These are phyloP conservation scores for Colletotrichum melonis DNA, from an alignment of 2,329 filamentous ascomycete species.

Conservation along the genomic window DNA sequence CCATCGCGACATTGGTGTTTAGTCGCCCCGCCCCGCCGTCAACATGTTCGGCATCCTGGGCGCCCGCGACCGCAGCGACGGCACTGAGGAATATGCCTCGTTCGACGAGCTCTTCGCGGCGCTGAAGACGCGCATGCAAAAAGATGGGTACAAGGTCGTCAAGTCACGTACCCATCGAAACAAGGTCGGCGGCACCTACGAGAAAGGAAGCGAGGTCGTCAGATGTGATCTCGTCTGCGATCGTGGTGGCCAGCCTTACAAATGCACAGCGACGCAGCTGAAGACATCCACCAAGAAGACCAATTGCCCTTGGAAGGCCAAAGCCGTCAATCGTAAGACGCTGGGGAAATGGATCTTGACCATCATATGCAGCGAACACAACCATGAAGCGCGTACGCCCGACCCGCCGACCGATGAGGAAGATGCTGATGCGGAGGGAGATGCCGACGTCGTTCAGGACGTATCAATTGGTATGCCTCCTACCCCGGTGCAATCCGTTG, in stretches of 20 bases:
- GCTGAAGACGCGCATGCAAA: slow-evolving; percentile 54
- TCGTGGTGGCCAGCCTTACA: slow-evolving; percentile 56
- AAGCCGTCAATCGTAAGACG: slow-evolving; percentile 56
- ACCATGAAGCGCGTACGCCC: slow-evolving; percentile 56
- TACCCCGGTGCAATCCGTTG: background rate
- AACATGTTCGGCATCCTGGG: slow-evolving; percentile 58
- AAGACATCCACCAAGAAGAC: slow-evolving; percentile 60
- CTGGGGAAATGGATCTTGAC: slow-evolving; percentile 58
- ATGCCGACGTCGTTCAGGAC: slow-evolving; percentile 41
- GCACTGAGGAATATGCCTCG: slow-evolving; percentile 49
- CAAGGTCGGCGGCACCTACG: slow-evolving; percentile 52
- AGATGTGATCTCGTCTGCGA: slow-evolving; percentile 59
- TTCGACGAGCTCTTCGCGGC: slow-evolving; percentile 55
- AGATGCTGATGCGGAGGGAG: slow-evolving; percentile 45
- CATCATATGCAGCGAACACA: slow-evolving; percentile 56
- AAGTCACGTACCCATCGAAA: slow-evolving; percentile 56
- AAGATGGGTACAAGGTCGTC: slow-evolving; percentile 59
- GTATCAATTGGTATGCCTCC: slow-evolving; percentile 27
- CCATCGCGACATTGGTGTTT: slow-evolving; percentile 15
- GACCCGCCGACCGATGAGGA: slow-evolving; percentile 52
- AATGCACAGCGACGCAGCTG: slow-evolving; percentile 56
- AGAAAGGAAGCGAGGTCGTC: slow-evolving; percentile 55
- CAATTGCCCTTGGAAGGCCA: slow-evolving; percentile 58
- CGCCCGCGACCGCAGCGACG: slow-evolving; percentile 45
- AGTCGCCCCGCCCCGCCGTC: slow-evolving; percentile 18